Evolutionary conservation across 805 yeast genomes (phyloP), one percentile per base, ranked within the genome.

Genomic region (Ogataea corticis): DNA sequence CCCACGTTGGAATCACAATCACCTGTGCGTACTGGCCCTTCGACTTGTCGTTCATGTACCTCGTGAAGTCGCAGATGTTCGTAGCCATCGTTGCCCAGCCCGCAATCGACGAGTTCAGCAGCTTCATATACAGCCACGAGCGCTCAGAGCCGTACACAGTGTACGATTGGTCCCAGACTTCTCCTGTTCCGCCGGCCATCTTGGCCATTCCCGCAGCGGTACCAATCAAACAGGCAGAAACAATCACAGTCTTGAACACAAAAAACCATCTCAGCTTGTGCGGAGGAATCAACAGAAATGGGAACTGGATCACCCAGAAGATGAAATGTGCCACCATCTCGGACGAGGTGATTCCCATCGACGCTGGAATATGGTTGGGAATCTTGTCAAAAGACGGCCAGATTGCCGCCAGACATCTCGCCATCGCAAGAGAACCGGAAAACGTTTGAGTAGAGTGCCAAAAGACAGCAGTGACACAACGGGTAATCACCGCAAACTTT

Each of bases 41-140:
- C 3, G 49, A 45, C 30, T 54, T 52, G 45, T 63, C 62, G 39
- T 61, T 65, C 37, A 68, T 58, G 48, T 67, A 69, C 50, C 72
- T 61, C 3, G 71, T 67, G 52, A 69, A 69, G 50, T 68, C 73
- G n/a, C 65, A 54, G 43, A 66, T 65, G 48, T 69, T 69, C 15
- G 68, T 54, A 3, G 69, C 68, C 54, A 69, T 50, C 2, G 72
- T 69, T 7, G 70, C 69, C 52, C 55, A 53, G 23, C 70, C 66
- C 17, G 67, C 69, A 50, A 67, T 59, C 14, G 66, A 57, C 7
- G 65, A 55, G 39, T 62, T 55, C 32, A 65, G 54, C 42, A 66
- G 48, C 4, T 47, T 48, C 33, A 62, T 32, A 21, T 57, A 56
- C 4, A 57, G 42, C 66, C 66, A 62, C 0, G 61, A 51, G 19